Conservation (phyloP, 805 yeast species). For the Kluyveromyces starmeri region DNA sequence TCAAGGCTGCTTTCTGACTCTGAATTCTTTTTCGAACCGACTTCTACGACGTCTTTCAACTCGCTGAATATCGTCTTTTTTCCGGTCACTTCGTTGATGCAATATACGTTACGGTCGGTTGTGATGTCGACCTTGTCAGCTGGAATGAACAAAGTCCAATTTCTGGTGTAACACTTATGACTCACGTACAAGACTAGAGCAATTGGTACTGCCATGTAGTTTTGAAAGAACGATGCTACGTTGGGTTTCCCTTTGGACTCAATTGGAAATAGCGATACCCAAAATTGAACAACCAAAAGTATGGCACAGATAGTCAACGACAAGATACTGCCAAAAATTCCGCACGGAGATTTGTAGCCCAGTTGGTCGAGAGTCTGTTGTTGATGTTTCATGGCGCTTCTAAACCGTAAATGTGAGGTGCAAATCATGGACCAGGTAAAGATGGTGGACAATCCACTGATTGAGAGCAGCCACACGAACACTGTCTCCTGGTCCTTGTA, state of each 20-base stretch:
- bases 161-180: constrained; percentile 35
- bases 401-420: constrained; percentile 58
- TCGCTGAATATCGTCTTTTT: neutral
- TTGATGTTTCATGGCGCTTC: constrained; percentile 42
- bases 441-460: constrained; percentile 65
- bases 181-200: constrained; percentile 36
- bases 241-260: constrained; percentile 26
- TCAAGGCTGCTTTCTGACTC: no score
- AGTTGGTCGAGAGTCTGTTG: constrained; percentile 49
- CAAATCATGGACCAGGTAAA: constrained; percentile 74
- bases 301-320: constrained; percentile 44
- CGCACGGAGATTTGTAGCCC: constrained; percentile 48
- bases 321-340: constrained; percentile 46
- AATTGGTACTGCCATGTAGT: constrained; percentile 40
- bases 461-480: constrained; percentile 65
- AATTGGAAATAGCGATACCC: constrained; percentile 62
- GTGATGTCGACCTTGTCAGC: constrained; percentile 45
- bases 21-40: no score
- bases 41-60: neutral
- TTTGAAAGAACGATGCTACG: constrained; percentile 39
- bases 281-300: constrained; percentile 57
- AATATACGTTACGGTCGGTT: constrained; percentile 1
- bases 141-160: constrained; percentile 28
- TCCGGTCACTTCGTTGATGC: neutral
- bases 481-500: constrained; percentile 46